phyloP scores from a whole-genome alignment of 345 rosid genomes.

The Gossypium bickii region DNA sequence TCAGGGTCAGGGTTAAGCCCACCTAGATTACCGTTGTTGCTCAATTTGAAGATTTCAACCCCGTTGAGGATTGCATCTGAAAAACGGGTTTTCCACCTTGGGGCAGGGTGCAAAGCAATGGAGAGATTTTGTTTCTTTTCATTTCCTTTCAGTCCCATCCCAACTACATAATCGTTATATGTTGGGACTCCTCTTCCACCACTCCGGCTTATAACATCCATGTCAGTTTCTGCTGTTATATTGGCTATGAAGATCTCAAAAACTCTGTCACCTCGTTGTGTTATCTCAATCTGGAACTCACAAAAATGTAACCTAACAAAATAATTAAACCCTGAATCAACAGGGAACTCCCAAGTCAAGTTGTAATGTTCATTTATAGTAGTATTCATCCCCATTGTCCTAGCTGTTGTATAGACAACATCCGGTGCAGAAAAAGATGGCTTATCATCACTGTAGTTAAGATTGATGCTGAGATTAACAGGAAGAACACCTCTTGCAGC shows the following conservation, averaged over 20 bases:
- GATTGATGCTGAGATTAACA: background rate
- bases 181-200: background rate
- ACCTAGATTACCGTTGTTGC: background rate
- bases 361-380: background rate
- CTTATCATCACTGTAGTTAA: background rate
- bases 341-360: constrained; percentile 9
- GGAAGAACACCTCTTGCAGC: background rate
- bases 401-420: background rate
- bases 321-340: constrained; percentile 1
- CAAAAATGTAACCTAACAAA: constrained; percentile 1
- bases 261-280: background rate
- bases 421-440: background rate
- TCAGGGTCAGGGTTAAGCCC: background rate
- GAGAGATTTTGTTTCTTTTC: constrained; percentile 1
- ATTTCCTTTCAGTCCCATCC: background rate
- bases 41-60: constrained; percentile 1
- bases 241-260: background rate
- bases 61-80: constrained; percentile 5
- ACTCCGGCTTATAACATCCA: background rate
- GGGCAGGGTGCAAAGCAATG: constrained; percentile 3
- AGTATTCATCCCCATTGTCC: background rate
- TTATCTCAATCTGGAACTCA: constrained; percentile 1
- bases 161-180: background rate
- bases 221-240: background rate
- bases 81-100: background rate